phyloP scores from a whole-genome alignment of 2,329 filamentous ascomycete species.

The Aureobasidium sp. region DNA sequence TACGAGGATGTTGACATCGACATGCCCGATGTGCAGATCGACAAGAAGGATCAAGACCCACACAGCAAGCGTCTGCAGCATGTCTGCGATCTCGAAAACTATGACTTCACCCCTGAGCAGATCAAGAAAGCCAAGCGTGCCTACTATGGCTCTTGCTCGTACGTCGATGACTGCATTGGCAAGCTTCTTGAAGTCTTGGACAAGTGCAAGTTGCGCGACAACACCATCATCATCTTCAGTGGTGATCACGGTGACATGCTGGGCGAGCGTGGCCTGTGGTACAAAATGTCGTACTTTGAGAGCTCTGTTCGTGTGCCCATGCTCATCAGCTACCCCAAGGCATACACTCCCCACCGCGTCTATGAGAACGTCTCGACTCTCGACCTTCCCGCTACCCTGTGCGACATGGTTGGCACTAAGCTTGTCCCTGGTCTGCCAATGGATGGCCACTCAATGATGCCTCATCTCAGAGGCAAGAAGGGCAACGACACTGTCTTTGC shows the following conservation, averaged over 20 bases:
- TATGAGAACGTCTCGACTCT: conserved; percentile 82
- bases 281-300: conserved; percentile 98
- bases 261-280: conserved; percentile 85
- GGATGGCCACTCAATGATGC: conserved; percentile 74
- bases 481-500: conserved; percentile 83
- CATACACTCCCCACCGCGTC: conserved; percentile 69
- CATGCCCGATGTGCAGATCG: conserved; percentile 69
- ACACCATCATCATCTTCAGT: conserved; percentile 88
- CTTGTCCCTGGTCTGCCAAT: conserved; percentile 67
- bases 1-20: conserved; percentile 87
- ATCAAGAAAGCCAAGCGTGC: conserved; percentile 78
- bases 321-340: conserved; percentile 71
- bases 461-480: conserved; percentile 62
- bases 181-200: conserved; percentile 71
- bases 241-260: conserved; percentile 96
- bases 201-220: conserved; percentile 69
- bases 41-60: conserved; percentile 73
- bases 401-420: conserved; percentile 69
- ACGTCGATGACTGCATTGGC: conserved; percentile 88
- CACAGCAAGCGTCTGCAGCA: conserved; percentile 83
- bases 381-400: conserved; percentile 82
- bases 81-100: conserved; percentile 79
- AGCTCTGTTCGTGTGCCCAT: conserved; percentile 83
- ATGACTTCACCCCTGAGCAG: conserved; percentile 76
- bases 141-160: conserved; percentile 89